Percentiles rank a stretch among this genome's conserved stretches.
These are phyloP conservation scores for Saccharomyces mikatae DNA, from an alignment of 805 yeast genomes.

Conservation along the genomic window DNA sequence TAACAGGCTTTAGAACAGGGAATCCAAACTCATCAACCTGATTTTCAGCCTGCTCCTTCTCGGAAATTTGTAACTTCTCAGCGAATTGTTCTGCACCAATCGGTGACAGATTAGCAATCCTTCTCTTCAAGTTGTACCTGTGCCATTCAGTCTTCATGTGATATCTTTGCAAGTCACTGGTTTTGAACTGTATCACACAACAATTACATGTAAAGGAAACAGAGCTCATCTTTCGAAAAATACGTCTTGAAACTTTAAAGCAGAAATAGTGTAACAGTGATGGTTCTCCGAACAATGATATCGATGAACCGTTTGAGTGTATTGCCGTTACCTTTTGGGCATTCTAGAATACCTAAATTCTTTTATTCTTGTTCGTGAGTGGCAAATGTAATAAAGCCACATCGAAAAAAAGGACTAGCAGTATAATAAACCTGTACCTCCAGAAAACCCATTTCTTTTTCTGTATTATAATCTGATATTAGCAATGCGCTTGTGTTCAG, in stretches of 20 bases:
- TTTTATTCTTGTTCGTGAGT: background rate
- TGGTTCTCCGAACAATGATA: background rate
- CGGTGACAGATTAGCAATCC: constrained; percentile 78
- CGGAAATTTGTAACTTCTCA: constrained; percentile 33
- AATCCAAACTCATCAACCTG: constrained; percentile 36
- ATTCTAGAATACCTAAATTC: background rate
- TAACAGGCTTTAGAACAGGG: constrained; percentile 26
- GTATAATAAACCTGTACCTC: background rate
- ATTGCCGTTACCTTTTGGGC: background rate
- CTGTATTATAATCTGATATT: background rate
- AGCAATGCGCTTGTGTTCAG: background rate
- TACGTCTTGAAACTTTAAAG: background rate
- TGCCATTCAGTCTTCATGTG: constrained; percentile 99
- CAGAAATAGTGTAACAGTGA: background rate
- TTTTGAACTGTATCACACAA: constrained; percentile 71
- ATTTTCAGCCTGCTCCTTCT: constrained; percentile 22
- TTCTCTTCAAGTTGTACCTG: constrained; percentile 85
- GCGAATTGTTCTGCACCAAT: constrained; percentile 48
- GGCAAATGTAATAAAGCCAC: background rate
- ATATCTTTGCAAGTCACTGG: constrained; percentile 76
- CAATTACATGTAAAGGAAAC: constrained; percentile 71
- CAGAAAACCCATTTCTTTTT: background rate
- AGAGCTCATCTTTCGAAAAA: constrained; percentile 11
- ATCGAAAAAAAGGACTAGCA: background rate
- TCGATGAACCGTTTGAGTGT: background rate